phyloP scores from a whole-genome alignment of 2,329 filamentous ascomycete genomes.

The Neocucurbitaria cava region DNA sequence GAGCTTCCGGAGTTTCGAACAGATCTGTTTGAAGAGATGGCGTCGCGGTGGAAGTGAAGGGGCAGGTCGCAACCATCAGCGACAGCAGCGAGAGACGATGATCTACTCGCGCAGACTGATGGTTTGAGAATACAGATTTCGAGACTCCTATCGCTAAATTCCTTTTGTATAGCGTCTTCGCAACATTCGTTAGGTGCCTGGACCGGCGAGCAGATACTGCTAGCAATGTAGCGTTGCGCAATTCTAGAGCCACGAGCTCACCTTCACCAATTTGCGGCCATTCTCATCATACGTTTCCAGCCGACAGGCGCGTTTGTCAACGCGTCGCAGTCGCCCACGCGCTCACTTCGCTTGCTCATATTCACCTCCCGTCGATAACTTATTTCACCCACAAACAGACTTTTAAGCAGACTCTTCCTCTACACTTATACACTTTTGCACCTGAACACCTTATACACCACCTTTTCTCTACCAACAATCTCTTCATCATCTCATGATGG shows the following conservation, averaged over 20 bases:
- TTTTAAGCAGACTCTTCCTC: background rate
- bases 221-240: background rate
- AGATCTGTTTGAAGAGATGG: slow-evolving; percentile 40
- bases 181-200: background rate
- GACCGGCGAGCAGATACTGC: background rate
- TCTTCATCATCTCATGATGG: slow-evolving; percentile 1
- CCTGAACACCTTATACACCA: background rate
- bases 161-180: background rate
- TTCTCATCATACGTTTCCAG: background rate
- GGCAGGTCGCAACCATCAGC: background rate
- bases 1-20: slow-evolving; percentile 39
- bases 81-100: background rate
- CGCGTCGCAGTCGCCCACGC: background rate
- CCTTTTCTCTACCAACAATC: background rate
- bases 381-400: background rate
- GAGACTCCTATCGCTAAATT: background rate
- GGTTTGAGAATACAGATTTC: background rate
- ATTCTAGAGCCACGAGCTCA: background rate
- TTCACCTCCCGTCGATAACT: background rate
- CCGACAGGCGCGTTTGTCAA: background rate
- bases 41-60: slow-evolving; percentile 30
- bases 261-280: background rate
- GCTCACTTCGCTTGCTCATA: background rate
- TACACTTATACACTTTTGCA: too few species aligned
- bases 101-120: background rate